Percentiles rank a stretch among this genome's conserved stretches.
These are phyloP conservation scores for Phtheirospermum japonicum DNA, from an alignment of 257 asterid species.

Conservation along the genomic window DNA sequence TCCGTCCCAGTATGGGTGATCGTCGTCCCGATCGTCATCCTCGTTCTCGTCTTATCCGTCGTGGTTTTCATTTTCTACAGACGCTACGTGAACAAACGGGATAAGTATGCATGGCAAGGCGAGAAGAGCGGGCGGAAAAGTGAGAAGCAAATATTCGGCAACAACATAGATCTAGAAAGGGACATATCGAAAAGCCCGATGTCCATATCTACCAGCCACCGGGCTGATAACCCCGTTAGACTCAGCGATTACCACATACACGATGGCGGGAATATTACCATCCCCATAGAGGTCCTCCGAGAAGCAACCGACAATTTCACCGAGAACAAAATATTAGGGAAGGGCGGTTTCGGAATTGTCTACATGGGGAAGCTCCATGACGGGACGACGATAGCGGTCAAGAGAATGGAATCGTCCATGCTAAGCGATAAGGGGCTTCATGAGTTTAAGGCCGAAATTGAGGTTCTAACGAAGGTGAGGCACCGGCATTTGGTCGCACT, in stretches of 20 bases:
- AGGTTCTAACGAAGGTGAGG: constrained; percentile 73
- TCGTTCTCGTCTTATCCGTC: constrained; percentile 14
- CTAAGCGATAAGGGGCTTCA: constrained; percentile 45
- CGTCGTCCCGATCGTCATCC: constrained; percentile 27
- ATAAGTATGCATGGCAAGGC: constrained; percentile 13
- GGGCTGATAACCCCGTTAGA: constrained; percentile 20
- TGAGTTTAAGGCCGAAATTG: constrained; percentile 86
- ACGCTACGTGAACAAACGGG: constrained; percentile 21
- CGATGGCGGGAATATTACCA: constrained; percentile 46
- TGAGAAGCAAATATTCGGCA: background rate
- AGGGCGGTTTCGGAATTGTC: constrained; percentile 85
- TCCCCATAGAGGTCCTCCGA: constrained; percentile 57
- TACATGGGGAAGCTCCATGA: constrained; percentile 66
- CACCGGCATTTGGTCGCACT: constrained; percentile 78
- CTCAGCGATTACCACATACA: constrained; percentile 36
- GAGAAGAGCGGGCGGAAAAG: constrained; percentile 17
- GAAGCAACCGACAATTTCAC: constrained; percentile 66
- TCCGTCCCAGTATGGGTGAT: constrained; percentile 27
- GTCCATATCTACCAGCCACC: background rate
- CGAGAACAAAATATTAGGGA: constrained; percentile 55
- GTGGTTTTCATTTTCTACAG: constrained; percentile 33
- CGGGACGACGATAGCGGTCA: constrained; percentile 77
- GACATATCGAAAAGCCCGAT: constrained; percentile 20
- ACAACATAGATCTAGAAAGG: constrained; percentile 7
- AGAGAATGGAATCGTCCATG: constrained; percentile 67